These are phyloP conservation scores for Macadamia tetraphylla DNA, from an alignment of 164 flowering plant genomes.

Conservation along the genomic window DNA sequence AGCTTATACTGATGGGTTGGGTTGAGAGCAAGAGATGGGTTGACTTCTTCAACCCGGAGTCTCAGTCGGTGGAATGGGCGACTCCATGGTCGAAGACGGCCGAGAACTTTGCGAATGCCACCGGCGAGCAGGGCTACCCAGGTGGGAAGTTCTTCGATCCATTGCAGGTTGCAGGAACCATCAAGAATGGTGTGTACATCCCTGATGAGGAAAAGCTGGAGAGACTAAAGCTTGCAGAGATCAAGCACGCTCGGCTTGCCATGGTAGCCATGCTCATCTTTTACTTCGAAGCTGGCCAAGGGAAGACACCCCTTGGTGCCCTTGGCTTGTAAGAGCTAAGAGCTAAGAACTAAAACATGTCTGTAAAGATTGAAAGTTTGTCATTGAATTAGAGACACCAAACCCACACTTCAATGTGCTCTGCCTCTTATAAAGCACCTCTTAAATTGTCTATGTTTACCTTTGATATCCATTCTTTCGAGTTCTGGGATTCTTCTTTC, in stretches of 20 bases:
- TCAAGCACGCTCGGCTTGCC: slow-evolving; percentile 88
- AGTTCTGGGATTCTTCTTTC: too few species aligned
- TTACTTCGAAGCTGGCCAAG: slow-evolving; percentile 98
- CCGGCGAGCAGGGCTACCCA: slow-evolving; percentile 95
- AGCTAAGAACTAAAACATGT: neutral
- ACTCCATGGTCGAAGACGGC: slow-evolving; percentile 92
- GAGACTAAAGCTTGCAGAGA: slow-evolving; percentile 89
- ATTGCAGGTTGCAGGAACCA: slow-evolving; percentile 57
- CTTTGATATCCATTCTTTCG: too few species aligned
- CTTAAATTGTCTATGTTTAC: too few species aligned
- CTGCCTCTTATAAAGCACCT: too few species aligned
- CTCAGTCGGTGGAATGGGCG: slow-evolving; percentile 97
- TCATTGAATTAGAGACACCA: neutral
- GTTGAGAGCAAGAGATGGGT: slow-evolving; percentile 99
- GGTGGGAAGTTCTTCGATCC: slow-evolving; percentile 98
- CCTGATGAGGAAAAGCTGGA: slow-evolving; percentile 86
- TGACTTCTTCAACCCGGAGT: slow-evolving; percentile 95
- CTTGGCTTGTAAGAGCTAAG: slow-evolving; percentile 58
- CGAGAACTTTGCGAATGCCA: slow-evolving; percentile 82
- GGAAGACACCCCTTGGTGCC: slow-evolving; percentile 94
- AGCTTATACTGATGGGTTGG: slow-evolving; percentile 97
- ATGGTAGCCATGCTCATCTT: slow-evolving; percentile 94
- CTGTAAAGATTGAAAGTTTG: neutral
- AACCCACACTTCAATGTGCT: too few species aligned
- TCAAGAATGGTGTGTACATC: slow-evolving; percentile 65